phyloP scores from a whole-genome alignment of 2,329 filamentous ascomycete genomes.

The Penicillium sclerotiorum region DNA sequence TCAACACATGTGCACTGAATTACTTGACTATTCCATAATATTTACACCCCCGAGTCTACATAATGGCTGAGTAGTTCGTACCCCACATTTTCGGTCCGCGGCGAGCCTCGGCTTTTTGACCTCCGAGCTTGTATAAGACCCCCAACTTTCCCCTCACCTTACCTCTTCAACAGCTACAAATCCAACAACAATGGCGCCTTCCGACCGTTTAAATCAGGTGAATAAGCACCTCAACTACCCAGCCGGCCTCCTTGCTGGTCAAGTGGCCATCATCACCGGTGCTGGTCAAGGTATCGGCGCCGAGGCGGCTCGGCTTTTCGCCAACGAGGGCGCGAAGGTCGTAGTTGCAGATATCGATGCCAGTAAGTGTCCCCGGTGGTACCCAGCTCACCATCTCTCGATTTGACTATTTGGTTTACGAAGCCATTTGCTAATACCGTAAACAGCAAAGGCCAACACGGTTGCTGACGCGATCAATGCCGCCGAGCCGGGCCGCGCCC shows the following conservation, averaged over 20 bases:
- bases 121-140: slow-evolving; percentile 21
- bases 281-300: slow-evolving; percentile 86
- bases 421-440: neutral
- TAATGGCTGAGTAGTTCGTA: neutral
- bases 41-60: no score
- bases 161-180: neutral
- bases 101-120: slow-evolving; percentile 25
- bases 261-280: slow-evolving; percentile 86
- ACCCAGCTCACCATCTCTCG: no score
- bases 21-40: neutral
- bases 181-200: slow-evolving; percentile 42
- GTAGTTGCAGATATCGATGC: slow-evolving; percentile 81
- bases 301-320: slow-evolving; percentile 78
- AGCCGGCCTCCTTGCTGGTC: slow-evolving; percentile 73
- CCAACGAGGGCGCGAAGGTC: slow-evolving; percentile 84
- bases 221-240: slow-evolving; percentile 81
- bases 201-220: slow-evolving; percentile 68
- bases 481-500: slow-evolving; percentile 63
- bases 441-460: slow-evolving; percentile 65
- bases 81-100: slow-evolving; percentile 27
- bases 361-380: slow-evolving; percentile 55
- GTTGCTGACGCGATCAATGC: slow-evolving; percentile 72
- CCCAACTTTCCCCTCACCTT: slow-evolving; percentile 4
- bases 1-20: neutral
- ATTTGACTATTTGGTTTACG: neutral